Evolutionary conservation across 805 yeast genomes (phyloP), one percentile per base, ranked within the genome.

Genomic region (Ogataea pignaliae): DNA sequence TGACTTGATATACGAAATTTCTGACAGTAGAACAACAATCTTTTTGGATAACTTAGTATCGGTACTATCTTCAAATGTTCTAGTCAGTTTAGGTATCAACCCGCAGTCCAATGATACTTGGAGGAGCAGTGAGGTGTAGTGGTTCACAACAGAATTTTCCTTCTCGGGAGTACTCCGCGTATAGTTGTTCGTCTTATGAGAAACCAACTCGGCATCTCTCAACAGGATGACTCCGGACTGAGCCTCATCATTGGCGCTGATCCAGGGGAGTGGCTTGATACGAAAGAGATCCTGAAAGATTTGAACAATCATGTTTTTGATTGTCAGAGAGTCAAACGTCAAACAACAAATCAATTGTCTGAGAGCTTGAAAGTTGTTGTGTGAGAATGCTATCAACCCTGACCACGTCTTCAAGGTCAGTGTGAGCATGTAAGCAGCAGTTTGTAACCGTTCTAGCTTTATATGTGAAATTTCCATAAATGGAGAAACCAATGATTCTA

Each of bases 361-460:
- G 17, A 90, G 57, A 10, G 83, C 73, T 43, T 68, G 66, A 48
- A 78, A 82, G 46, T 79, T 65, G 50, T 81, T 69, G 44, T 75
- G 70, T 1, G 85, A 73, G 53, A 83, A 76, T 13, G 83, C 76
- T 47, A 83, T 72, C 10, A 89, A 56, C 0, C 99, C 99, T 11
- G 85, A 72, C 79, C 91, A 83, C 30, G 80, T 73, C 48, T 87
- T 85, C 39, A 91, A 63, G 18, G 87, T 65, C 3, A 75, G 60
- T 0, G 85, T 66, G 2, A 91, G 60, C 9, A 88, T 69, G 36
- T 76, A 71, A 0, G 89, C 78, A 12, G 79, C 68, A 46, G 73
- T 75, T 45, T 83, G 84, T 28, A 88, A 65, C 50, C 73, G 78
- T 33, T 78, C 83, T 2, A 47, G 28, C 45, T 73, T 73, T 28